phyloP scores from a whole-genome alignment of 805 yeast genomes.

The Lachancea thermotolerans region DNA sequence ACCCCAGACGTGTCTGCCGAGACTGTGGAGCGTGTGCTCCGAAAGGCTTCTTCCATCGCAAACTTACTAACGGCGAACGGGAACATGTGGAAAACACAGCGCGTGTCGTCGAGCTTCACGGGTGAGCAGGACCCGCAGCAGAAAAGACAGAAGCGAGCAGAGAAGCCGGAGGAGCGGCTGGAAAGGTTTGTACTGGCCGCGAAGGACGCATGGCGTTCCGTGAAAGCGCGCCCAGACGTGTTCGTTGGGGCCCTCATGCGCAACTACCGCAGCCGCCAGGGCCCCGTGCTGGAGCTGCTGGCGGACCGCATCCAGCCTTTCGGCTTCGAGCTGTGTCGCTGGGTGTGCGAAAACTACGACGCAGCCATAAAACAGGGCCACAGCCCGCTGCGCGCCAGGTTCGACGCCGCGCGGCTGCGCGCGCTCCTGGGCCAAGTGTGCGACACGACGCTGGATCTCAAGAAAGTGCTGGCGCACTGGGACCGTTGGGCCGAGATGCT shows the following conservation, averaged over 20 bases:
- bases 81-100: conserved; percentile 3
- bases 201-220: conserved; percentile 5
- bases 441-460: conserved; percentile 1
- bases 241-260: conserved; percentile 2
- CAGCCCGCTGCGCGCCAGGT: conserved; percentile 2
- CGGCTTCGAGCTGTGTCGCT: conserved; percentile 6
- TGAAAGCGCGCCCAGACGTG: conserved; percentile 1
- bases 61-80: background rate
- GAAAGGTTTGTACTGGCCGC: conserved; percentile 2
- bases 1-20: background rate
- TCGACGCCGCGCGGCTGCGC: conserved; percentile 2
- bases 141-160: background rate
- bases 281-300: conserved; percentile 2
- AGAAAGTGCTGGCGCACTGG: conserved; percentile 1
- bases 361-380: background rate
- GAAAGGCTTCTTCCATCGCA: background rate
- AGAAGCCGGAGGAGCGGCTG: conserved; percentile 5
- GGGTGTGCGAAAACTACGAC: conserved; percentile 2
- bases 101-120: conserved; percentile 4
- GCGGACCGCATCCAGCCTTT: conserved; percentile 4
- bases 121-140: conserved; percentile 2
- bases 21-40: background rate
- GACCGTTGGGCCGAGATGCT: conserved; percentile 1
- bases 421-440: conserved; percentile 2
- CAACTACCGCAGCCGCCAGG: background rate